Conservation (phyloP, 2,329 filamentous ascomycete species). For the Arthrocladium fulminans region DNA sequence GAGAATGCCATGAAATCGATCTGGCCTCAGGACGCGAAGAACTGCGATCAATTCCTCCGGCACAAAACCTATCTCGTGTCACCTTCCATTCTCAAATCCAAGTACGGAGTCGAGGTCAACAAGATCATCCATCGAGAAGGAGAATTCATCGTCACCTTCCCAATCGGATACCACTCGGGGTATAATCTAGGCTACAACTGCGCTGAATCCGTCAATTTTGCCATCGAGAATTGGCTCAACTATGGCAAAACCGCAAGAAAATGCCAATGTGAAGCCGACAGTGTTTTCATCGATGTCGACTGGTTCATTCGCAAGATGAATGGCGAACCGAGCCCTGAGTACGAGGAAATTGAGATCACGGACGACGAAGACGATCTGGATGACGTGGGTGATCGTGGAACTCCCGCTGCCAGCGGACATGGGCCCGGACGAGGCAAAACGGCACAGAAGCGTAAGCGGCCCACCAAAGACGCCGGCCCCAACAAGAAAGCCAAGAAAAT, state of each 20-base stretch:
- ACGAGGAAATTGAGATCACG: slow-evolving; percentile 42
- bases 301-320: slow-evolving; percentile 91
- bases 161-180: slow-evolving; percentile 95
- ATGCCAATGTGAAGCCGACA: slow-evolving; percentile 93
- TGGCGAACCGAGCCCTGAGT: slow-evolving; percentile 60
- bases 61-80: slow-evolving; percentile 98
- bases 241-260: slow-evolving; percentile 94
- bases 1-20: slow-evolving; percentile 76
- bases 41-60: slow-evolving; percentile 88
- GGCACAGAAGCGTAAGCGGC: slow-evolving; percentile 60
- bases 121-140: slow-evolving; percentile 90
- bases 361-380: slow-evolving; percentile 58
- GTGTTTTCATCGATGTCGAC: slow-evolving; percentile 94
- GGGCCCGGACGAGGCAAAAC: slow-evolving; percentile 50
- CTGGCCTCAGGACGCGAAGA: slow-evolving; percentile 91
- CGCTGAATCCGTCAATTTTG: slow-evolving; percentile 97
- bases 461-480: slow-evolving; percentile 28
- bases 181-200: slow-evolving; percentile 99
- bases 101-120: slow-evolving; percentile 94
- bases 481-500: slow-evolving; percentile 62
- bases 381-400: slow-evolving; percentile 60
- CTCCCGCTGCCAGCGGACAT: slow-evolving; percentile 62
- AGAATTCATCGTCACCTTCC: slow-evolving; percentile 97
- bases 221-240: slow-evolving; percentile 86
- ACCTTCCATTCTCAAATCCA: slow-evolving; percentile 71